Base-by-base conservation (phyloP, 1,139 yeast species). In the Tardiomyces digboiensis region DNA sequence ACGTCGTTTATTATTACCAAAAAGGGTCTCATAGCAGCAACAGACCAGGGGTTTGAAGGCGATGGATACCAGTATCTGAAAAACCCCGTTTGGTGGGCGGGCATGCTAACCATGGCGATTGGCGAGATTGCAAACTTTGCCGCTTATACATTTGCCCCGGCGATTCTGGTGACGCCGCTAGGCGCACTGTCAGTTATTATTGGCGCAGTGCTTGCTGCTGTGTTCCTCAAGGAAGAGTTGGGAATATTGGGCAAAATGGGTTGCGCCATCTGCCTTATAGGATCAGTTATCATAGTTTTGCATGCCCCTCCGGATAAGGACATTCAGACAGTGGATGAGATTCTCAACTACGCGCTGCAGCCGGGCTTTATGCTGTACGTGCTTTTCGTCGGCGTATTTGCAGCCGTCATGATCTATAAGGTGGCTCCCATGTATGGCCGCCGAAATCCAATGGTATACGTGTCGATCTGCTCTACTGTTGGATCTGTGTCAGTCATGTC, bases 271-370 rank as follows among this genome's bases (percentile, higher is more conserved):
- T 87, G 97, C 62, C 66, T 87, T 44, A 73, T 87, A 64, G 97
- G 97, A 1, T 81, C 94, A 2, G 87, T 87, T n/a, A 83, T 87
- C 46, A 88, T 87, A 49, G 88, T 87, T 21, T 69, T 87, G 49
- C 96, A 87, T 61, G 97, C 97, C 21, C 97, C 97, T 22, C 87
- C 91, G 16, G 97, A 87, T 63, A 85, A 83, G 64, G 95, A 87
- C 50, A 82, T 87, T 48, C 73, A 78, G 51, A 87, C 97, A 0
- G 94, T 87, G 39, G 95, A 87, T 62, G 96, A 87, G 65, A 86
- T 87, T 49, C 70, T 87, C 59, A 71, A 72, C 8, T 87, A 86
- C 58, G 96, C 96, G 8, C 72, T 79, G 46, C 78, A 78, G 50
- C 95, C 95, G 0, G 85, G 85, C 23, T 88, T 87, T 59, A 64